phyloP scores from a whole-genome alignment of 1,284 basidiomycete genomes.

The Pisolithus thermaeus region DNA sequence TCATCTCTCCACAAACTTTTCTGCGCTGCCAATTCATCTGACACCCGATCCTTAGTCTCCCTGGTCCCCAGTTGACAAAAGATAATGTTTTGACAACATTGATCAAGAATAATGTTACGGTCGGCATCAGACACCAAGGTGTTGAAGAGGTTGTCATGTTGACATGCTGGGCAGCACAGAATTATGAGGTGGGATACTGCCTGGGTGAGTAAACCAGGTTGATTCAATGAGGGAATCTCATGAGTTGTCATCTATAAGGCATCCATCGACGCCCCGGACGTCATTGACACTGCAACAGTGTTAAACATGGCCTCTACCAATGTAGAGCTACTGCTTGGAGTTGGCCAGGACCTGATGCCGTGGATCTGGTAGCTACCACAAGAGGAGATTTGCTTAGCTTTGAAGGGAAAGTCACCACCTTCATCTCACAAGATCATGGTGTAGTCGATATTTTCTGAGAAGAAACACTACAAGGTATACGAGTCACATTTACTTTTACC shows the following conservation, averaged over 20 bases:
- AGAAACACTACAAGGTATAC: neutral
- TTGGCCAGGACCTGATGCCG: conserved; percentile 23
- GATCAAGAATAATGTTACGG: conserved; percentile 61
- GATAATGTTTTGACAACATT: conserved; percentile 63
- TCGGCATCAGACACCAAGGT: conserved; percentile 59
- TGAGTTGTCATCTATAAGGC: conserved; percentile 10
- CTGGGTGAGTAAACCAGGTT: conserved; percentile 13
- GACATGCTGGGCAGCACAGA: conserved; percentile 49
- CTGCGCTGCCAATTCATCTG: conserved; percentile 10
- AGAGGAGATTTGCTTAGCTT: conserved; percentile 36
- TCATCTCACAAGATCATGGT: conserved; percentile 32
- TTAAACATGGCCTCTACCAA: conserved; percentile 19
- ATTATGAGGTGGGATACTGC: conserved; percentile 51
- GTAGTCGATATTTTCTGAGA: conserved; percentile 27
- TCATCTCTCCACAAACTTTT: neutral
- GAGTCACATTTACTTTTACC: neutral
- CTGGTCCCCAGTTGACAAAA: conserved; percentile 70
- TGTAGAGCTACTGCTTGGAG: conserved; percentile 52
- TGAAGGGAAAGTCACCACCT: conserved; percentile 43
- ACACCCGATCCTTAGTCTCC: conserved; percentile 33
- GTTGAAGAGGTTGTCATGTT: conserved; percentile 7
- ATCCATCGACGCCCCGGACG: conserved; percentile 14
- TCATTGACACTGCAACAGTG: conserved; percentile 20
- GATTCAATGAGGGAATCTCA: neutral
- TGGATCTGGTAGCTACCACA: conserved; percentile 50